Percentiles rank a stretch among this genome's conserved stretches.
phyloP scores from a whole-genome alignment of 2,329 filamentous ascomycete genomes.

The Aspergillus neoniger region DNA sequence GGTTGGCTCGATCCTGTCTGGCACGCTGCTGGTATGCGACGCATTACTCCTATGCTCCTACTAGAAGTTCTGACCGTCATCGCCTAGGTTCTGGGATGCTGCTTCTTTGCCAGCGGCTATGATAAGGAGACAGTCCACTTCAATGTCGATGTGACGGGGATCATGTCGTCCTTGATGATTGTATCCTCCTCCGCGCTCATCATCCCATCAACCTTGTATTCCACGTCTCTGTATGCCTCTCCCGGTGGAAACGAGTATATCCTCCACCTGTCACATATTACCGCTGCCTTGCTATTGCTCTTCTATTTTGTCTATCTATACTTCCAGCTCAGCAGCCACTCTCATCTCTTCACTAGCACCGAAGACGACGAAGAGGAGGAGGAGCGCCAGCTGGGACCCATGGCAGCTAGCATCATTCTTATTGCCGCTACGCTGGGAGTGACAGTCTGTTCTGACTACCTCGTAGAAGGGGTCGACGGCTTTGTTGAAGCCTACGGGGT shows the following conservation, averaged over 20 bases:
- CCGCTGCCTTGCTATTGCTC: slow-evolving; percentile 55
- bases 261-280: slow-evolving; percentile 51
- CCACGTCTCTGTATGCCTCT: slow-evolving; percentile 16
- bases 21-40: slow-evolving; percentile 63
- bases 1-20: slow-evolving; percentile 82
- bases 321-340: slow-evolving; percentile 51
- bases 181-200: slow-evolving; percentile 75
- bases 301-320: slow-evolving; percentile 58
- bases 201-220: slow-evolving; percentile 56
- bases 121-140: slow-evolving; percentile 75
- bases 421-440: slow-evolving; percentile 22
- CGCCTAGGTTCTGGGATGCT: slow-evolving; percentile 70
- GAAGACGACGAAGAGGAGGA: slow-evolving; percentile 18
- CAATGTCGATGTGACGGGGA: slow-evolving; percentile 84
- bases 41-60: background rate
- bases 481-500: slow-evolving; percentile 55
- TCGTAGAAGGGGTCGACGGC: slow-evolving; percentile 57
- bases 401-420: slow-evolving; percentile 20
- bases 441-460: slow-evolving; percentile 32
- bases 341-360: slow-evolving; percentile 20
- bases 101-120: slow-evolving; percentile 77
- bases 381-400: slow-evolving; percentile 13
- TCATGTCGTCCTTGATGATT: slow-evolving; percentile 72
- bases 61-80: background rate
- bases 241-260: slow-evolving; percentile 15